Base-by-base conservation (phyloP, 2,329 filamentous ascomycete species). In the Xylariales sp. region DNA sequence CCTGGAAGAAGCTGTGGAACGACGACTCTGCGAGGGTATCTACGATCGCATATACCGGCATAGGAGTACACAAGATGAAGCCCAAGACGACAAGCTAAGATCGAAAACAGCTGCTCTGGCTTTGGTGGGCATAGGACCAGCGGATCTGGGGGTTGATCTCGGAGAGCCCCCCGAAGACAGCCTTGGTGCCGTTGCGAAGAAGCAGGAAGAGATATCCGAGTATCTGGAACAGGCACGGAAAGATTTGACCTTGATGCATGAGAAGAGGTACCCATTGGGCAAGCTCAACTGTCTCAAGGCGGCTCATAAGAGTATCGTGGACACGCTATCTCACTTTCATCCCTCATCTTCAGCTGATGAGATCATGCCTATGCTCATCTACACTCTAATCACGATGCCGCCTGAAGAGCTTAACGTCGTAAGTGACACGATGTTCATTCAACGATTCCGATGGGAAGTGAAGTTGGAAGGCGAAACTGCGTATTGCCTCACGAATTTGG, bases 331-430 rank as follows among this genome's bases (percentile, higher is more conserved):
- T 4, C 73, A 80, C 51, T 82, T 83, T 45, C 79, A 82, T 47
- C 79, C 78, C 14, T 82, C 90, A 1, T 95, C 93, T 1, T 97
- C 93, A 1, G 93, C 93, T 3, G 93, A 98, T 58, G 93, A 97
- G 64, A 94, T 98, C 41, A 82, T 98, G 61, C 93, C 93, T 1
- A 95, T 95, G 62, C 75, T 98, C 48, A 98, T 98, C 47, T 98
- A 95, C 66, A 88, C 89, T 0, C 76, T 98, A 46, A 94, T 98
- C 58, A 96, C 89, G 3, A 84, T 90, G 32, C 84, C 88, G 0
- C 86, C 90, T 0, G 86, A 93, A 61, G 79, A 83, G 24, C 82
- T 97, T 35, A 87, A 90, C 60, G 84, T 90, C 42, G 88, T 95
- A 56, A 97, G 91, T 69, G 94, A 98, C 60, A 71, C 94, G n/a